phyloP scores from a whole-genome alignment of 345 rosid species.

The Capsella bursapastoris region DNA sequence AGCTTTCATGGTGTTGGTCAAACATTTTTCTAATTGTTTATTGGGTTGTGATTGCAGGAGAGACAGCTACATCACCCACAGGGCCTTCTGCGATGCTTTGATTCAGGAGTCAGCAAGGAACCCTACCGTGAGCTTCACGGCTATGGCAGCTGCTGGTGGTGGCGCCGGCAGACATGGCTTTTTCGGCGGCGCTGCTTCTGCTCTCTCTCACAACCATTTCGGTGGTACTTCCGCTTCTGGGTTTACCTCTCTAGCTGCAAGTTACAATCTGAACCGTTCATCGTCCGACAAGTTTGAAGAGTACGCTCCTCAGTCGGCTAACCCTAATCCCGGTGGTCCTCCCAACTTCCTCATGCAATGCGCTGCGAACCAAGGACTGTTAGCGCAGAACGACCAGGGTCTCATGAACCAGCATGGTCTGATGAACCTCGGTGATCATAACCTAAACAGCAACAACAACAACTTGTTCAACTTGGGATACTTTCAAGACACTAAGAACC shows the following conservation, averaged over 20 bases:
- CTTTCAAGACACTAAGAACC: constrained; percentile 47
- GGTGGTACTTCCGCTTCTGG: constrained; percentile 28
- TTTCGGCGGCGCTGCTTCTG: constrained; percentile 46
- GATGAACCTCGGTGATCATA: constrained; percentile 31
- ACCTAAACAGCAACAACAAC: constrained; percentile 32
- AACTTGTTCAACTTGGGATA: constrained; percentile 59
- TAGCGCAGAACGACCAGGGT: constrained; percentile 35
- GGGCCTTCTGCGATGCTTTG: constrained; percentile 86
- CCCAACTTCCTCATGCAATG: constrained; percentile 58
- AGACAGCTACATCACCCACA: constrained; percentile 85
- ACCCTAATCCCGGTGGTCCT: constrained; percentile 36
- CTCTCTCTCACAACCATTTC: constrained; percentile 43
- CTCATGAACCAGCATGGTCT: constrained; percentile 44
- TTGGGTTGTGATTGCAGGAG: constrained; percentile 53
- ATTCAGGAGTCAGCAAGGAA: constrained; percentile 76
- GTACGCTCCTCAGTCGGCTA: constrained; percentile 50
- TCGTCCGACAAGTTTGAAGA: constrained; percentile 43
- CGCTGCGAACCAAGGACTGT: constrained; percentile 43
- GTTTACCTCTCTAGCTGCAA: constrained; percentile 34
- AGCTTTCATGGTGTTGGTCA: background rate
- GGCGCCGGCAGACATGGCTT: constrained; percentile 46
- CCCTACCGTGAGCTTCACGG: constrained; percentile 54
- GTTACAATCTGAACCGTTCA: constrained; percentile 45
- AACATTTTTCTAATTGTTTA: constrained; percentile 1
- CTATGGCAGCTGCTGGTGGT: constrained; percentile 40